These are phyloP conservation scores for Phytophthora boehmeriae DNA, from an alignment of 352 stramenopile species.

Conservation along the genomic window DNA sequence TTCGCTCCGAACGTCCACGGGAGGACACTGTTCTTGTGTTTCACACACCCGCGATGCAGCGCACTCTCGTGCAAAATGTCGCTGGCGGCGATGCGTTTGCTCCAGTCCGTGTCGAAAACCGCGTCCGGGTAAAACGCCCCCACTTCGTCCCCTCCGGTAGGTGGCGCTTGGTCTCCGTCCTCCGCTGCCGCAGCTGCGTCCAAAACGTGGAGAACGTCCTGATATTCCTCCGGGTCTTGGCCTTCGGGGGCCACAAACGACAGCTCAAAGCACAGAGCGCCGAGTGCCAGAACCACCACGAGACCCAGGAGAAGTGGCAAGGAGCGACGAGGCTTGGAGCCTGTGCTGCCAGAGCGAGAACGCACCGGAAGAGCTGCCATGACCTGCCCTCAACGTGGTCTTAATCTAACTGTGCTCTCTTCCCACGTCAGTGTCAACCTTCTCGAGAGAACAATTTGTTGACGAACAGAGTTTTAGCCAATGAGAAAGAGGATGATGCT, in stretches of 20 bases:
- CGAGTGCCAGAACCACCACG: conserved; percentile 23
- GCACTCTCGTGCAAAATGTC: conserved; percentile 53
- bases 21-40: conserved; percentile 44
- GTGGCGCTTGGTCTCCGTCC: conserved; percentile 23
- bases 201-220: conserved; percentile 28
- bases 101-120: conserved; percentile 41
- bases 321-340: conserved; percentile 11
- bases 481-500: no score
- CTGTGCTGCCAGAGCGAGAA: conserved; percentile 18
- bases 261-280: conserved; percentile 31
- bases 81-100: conserved; percentile 19
- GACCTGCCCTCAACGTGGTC: no score
- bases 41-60: conserved; percentile 45
- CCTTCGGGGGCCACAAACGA: conserved; percentile 25
- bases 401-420: no score
- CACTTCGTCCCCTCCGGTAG: conserved; percentile 6
- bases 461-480: no score
- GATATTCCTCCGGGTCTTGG: conserved; percentile 6
- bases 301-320: conserved; percentile 32
- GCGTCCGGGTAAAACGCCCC: conserved; percentile 32
- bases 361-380: conserved; percentile 10
- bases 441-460: no score
- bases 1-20: conserved; percentile 30
- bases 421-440: no score
- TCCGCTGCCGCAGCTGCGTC: conserved; percentile 30